These are phyloP conservation scores for Acacia melanoxylon DNA, from an alignment of 306 rosid species.

Conservation along the genomic window DNA sequence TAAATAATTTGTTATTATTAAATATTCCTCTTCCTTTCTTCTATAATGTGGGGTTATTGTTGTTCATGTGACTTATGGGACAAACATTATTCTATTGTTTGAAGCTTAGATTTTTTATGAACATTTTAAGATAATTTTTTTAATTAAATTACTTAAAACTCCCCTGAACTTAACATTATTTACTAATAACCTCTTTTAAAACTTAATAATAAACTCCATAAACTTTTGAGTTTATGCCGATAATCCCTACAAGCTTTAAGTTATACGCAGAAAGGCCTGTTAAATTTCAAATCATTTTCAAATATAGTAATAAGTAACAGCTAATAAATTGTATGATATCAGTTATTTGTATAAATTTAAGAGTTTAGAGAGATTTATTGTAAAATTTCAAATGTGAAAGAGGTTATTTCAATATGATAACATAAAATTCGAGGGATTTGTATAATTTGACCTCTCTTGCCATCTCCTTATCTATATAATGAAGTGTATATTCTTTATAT, in stretches of 20 bases:
- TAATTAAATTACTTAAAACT: not conserved
- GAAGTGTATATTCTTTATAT: not conserved
- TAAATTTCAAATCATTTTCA: too few species aligned
- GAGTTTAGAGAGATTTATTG: too few species aligned
- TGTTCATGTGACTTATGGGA: conserved; percentile 12
- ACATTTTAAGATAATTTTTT: not conserved
- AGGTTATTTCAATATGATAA: too few species aligned
- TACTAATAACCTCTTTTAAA: not conserved
- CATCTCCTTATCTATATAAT: not conserved
- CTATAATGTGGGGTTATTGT: conserved; percentile 1
- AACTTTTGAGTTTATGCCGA: too few species aligned
- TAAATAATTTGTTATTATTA: not conserved
- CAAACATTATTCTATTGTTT: not conserved
- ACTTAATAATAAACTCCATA: too few species aligned
- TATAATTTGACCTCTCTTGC: too few species aligned
- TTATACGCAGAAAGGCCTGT: too few species aligned
- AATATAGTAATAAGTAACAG: too few species aligned
- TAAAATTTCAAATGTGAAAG: too few species aligned
- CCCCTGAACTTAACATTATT: not conserved
- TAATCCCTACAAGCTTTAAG: not conserved
- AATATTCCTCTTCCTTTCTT: not conserved
- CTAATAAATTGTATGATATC: too few species aligned
- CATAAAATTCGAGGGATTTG: too few species aligned
- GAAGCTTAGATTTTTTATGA: not conserved
- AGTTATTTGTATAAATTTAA: too few species aligned